These are phyloP conservation scores for Aspergillus mulundensis DNA, from an alignment of 495 filamentous ascomycete species.

Conservation along the genomic window DNA sequence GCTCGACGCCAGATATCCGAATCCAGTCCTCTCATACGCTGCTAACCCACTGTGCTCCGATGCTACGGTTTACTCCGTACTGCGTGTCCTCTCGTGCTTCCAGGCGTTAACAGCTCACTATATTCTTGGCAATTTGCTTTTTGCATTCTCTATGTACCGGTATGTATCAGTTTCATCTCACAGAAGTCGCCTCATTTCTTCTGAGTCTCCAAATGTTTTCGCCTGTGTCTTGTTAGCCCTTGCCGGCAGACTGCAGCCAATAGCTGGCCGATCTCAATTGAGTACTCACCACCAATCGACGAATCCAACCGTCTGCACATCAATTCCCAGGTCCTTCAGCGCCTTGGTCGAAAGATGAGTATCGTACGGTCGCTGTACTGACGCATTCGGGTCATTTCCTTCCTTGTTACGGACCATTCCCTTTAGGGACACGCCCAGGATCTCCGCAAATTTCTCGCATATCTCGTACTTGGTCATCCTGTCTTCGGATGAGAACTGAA, in stretches of 20 bases:
- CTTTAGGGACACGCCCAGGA: slow-evolving; percentile 71
- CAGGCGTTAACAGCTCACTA: not conserved
- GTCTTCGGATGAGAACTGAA: slow-evolving; percentile 89
- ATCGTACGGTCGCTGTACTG: slow-evolving; percentile 81
- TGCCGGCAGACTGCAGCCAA: not conserved
- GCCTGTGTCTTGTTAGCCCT: slow-evolving; percentile 30
- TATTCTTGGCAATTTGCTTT: slow-evolving; percentile 4
- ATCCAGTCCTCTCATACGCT: not conserved
- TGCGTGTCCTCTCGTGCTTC: too few relatives aligned
- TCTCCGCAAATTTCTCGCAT: slow-evolving; percentile 72
- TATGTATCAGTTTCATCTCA: not conserved
- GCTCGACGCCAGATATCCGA: not conserved
- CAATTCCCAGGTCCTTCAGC: slow-evolving; percentile 70
- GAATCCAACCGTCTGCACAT: slow-evolving; percentile 73
- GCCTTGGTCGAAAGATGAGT: slow-evolving; percentile 78
- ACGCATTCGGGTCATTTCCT: slow-evolving; percentile 69
- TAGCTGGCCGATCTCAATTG: slow-evolving; percentile 14
- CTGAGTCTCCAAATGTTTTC: slow-evolving; percentile 36
- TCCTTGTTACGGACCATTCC: slow-evolving; percentile 68
- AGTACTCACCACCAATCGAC: slow-evolving; percentile 73
- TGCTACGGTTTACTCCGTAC: too few relatives aligned
- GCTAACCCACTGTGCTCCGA: not conserved
- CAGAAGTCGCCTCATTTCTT: slow-evolving; percentile 23
- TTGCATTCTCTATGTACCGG: not conserved
- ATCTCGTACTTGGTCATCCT: slow-evolving; percentile 90